Conservation (phyloP, 768 basidiomycete species). For the Suillus spraguei region DNA sequence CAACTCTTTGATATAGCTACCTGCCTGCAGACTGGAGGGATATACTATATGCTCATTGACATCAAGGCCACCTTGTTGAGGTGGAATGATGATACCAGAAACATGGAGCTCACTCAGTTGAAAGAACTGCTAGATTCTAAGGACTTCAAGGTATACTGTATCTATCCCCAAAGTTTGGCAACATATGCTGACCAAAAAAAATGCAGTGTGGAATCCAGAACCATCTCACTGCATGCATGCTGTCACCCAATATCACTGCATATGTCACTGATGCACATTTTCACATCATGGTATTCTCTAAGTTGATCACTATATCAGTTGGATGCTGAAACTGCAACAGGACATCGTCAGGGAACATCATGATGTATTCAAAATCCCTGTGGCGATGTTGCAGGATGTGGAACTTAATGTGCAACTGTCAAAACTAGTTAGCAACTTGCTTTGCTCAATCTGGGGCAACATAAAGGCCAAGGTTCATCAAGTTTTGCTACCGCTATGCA, state of each 20-base stretch:
- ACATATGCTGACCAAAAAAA: too few species aligned
- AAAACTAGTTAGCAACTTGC: conserved; percentile 6
- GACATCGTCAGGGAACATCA: conserved; percentile 7
- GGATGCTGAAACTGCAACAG: conserved; percentile 4
- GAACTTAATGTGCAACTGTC: not conserved
- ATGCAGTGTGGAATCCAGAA: conserved; percentile 6
- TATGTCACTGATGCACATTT: conserved; percentile 7
- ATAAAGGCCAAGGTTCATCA: not conserved
- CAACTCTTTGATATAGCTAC: too few species aligned
- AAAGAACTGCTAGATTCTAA: conserved; percentile 1
- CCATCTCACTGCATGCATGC: conserved; percentile 7
- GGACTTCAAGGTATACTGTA: not conserved
- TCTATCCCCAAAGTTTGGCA: too few species aligned
- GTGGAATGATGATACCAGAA: too few species aligned
- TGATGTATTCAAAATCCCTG: conserved; percentile 11
- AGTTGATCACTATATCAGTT: not conserved
- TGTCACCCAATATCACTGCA: conserved; percentile 11
- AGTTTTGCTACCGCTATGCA: not conserved
- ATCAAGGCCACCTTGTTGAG: not conserved
- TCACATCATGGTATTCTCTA: conserved; percentile 7
- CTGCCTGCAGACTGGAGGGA: not conserved
- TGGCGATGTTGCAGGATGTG: not conserved
- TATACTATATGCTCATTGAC: conserved; percentile 1
- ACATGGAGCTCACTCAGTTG: not conserved
- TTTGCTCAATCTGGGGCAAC: not conserved